A percentile compares a stretch with the other conserved stretches of the same genome.
Conservation (phyloP, 495 filamentous ascomycete species). For the Hypomontagnella submonticulosa region DNA sequence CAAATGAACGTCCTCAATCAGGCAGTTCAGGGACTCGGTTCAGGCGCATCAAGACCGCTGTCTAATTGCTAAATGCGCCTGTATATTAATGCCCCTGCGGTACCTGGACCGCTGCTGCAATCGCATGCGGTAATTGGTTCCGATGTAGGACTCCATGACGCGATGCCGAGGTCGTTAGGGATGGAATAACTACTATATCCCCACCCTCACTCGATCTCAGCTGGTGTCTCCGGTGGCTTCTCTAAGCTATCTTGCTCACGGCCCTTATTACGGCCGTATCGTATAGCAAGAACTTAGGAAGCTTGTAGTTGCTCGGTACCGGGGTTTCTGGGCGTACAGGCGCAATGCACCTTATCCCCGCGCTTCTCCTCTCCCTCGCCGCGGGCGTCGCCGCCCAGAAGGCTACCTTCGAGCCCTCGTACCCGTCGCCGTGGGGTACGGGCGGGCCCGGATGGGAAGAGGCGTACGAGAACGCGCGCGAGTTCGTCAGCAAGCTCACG, state of each 20-base stretch:
- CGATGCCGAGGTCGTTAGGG: conserved; percentile 14
- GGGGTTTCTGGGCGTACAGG: neutral
- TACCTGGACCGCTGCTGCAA: conserved; percentile 11
- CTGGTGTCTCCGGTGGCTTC: neutral
- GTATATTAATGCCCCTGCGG: conserved; percentile 25
- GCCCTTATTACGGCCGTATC: neutral
- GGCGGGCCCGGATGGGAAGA: conserved; percentile 76
- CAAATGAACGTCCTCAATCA: conserved; percentile 39
- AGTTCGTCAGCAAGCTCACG: conserved; percentile 78
- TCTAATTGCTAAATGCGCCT: conserved; percentile 24
- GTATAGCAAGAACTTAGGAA: neutral
- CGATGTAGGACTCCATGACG: conserved; percentile 14
- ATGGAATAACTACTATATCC: conserved; percentile 8
- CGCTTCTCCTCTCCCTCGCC: conserved; percentile 21
- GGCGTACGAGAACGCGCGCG: conserved; percentile 79
- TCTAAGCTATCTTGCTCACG: conserved; percentile 7
- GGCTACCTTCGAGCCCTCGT: conserved; percentile 64
- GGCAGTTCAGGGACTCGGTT: conserved; percentile 34
- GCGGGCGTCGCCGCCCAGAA: conserved; percentile 35
- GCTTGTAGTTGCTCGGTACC: no score
- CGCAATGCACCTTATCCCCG: conserved; percentile 22
- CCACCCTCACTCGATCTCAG: neutral
- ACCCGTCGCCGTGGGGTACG: conserved; percentile 79
- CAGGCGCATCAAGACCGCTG: conserved; percentile 6
- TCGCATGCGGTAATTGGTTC: conserved; percentile 33